phyloP scores from a whole-genome alignment of 495 filamentous ascomycete genomes.

The Lasiosphaeria ovina region DNA sequence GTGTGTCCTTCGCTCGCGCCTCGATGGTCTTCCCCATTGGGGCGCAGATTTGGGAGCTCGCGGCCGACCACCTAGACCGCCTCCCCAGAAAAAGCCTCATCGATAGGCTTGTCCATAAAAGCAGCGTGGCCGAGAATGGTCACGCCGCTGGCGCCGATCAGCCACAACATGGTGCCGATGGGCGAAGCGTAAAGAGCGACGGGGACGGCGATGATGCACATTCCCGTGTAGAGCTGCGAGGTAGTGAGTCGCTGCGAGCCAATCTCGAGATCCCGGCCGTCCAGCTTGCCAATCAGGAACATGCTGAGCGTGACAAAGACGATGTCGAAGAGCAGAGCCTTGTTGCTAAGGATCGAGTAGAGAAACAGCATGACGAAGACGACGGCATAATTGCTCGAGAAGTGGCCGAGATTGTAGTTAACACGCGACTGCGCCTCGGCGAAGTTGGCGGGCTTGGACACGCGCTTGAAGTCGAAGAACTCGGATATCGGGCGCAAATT shows the following conservation, averaged over 20 bases:
- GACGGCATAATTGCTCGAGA: slow-evolving; percentile 96
- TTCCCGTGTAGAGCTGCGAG: slow-evolving; percentile 91
- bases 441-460: slow-evolving; percentile 92
- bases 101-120: slow-evolving; percentile 97
- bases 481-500: slow-evolving; percentile 90
- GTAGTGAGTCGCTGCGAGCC: slow-evolving; percentile 78
- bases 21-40: slow-evolving; percentile 97
- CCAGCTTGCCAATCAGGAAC: slow-evolving; percentile 84
- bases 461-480: slow-evolving; percentile 91
- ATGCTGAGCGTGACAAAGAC: slow-evolving; percentile 79
- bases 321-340: slow-evolving; percentile 83
- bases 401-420: slow-evolving; percentile 96
- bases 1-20: slow-evolving; percentile 68
- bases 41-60: slow-evolving; percentile 95
- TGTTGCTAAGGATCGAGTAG: slow-evolving; percentile 89
- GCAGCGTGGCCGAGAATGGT: slow-evolving; percentile 91
- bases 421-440: slow-evolving; percentile 87
- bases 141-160: slow-evolving; percentile 90
- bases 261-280: slow-evolving; percentile 82
- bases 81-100: slow-evolving; percentile 99
- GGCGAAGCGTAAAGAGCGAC: slow-evolving; percentile 81
- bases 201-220: slow-evolving; percentile 77
- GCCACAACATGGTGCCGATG: slow-evolving; percentile 79
- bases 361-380: slow-evolving; percentile 93
- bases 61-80: slow-evolving; percentile 99